Percentiles rank a stretch among this genome's conserved stretches.
These are phyloP conservation scores for Cyberlindnera mississippiensis DNA, from an alignment of 805 yeast genomes.

Conservation along the genomic window DNA sequence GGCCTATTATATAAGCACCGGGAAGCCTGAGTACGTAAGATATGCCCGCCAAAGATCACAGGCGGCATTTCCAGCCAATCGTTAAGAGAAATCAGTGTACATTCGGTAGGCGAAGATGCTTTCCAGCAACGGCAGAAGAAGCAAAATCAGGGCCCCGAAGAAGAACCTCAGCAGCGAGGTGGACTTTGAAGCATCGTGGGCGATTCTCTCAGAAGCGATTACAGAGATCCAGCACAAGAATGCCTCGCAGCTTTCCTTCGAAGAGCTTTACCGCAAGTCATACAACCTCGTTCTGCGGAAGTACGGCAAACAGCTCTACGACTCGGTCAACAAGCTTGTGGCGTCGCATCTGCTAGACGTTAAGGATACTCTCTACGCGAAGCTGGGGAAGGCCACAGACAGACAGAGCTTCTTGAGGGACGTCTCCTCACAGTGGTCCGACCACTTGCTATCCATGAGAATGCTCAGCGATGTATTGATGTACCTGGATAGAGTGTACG, in stretches of 20 bases:
- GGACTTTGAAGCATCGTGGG: slow-evolving; percentile 69
- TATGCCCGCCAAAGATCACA: too few relatives aligned
- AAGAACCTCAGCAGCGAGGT: slow-evolving; percentile 35
- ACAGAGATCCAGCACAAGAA: slow-evolving; percentile 65
- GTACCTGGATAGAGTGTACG: slow-evolving; percentile 84
- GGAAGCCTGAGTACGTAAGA: too few relatives aligned
- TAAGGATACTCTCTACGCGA: slow-evolving; percentile 16
- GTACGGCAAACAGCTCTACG: slow-evolving; percentile 61
- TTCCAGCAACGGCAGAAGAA: slow-evolving; percentile 38
- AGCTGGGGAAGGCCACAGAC: slow-evolving; percentile 14
- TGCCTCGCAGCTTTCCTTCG: slow-evolving; percentile 74
- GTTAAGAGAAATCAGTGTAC: too few relatives aligned
- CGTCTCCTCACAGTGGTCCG: slow-evolving; percentile 52
- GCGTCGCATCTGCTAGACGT: slow-evolving; percentile 40
- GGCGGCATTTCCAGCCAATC: too few relatives aligned
- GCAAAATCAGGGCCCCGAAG: slow-evolving; percentile 62
- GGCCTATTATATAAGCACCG: too few relatives aligned
- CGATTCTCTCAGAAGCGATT: slow-evolving; percentile 60
- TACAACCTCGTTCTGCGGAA: slow-evolving; percentile 72
- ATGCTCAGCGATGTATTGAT: slow-evolving; percentile 80
- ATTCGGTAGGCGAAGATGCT: slow-evolving; percentile 9
- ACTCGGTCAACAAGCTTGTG: slow-evolving; percentile 49
- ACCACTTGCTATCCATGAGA: slow-evolving; percentile 66
- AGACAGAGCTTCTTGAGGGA: slow-evolving; percentile 33
- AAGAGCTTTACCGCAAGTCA: slow-evolving; percentile 74